Percentiles rank a stretch among this genome's conserved stretches.
Evolutionary conservation across 768 basidiomycete genomes (phyloP).

Genomic region (Collybia nuda): DNA sequence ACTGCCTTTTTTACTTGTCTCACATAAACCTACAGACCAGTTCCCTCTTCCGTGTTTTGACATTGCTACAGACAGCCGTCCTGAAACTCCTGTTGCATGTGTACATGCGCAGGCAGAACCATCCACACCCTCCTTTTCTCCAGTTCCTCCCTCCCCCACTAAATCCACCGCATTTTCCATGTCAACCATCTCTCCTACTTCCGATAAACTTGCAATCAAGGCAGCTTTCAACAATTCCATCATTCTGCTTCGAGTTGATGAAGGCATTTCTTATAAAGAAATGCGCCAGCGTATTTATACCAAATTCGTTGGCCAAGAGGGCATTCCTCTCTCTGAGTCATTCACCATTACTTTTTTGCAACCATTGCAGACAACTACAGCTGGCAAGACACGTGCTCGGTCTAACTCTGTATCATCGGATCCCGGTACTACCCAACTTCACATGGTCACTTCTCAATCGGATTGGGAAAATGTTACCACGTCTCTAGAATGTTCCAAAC

Average conservation of each 20-base stretch:
- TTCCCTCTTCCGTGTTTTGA: conserved; percentile 42
- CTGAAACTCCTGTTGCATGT: conserved; percentile 28
- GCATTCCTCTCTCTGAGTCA: conserved; percentile 46
- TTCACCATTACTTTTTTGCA: conserved; percentile 60
- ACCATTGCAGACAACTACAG: conserved; percentile 19
- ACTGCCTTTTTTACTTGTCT: background rate
- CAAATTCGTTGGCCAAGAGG: conserved; percentile 67
- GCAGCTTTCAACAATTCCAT: conserved; percentile 61
- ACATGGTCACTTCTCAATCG: conserved; percentile 51
- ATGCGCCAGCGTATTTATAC: conserved; percentile 59
- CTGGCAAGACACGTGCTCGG: conserved; percentile 25
- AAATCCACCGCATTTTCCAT: conserved; percentile 24
- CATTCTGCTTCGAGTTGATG: conserved; percentile 57
- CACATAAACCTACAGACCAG: conserved; percentile 24
- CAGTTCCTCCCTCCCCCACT: conserved; percentile 12
- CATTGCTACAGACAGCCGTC: conserved; percentile 26
- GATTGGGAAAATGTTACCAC: conserved; percentile 58
- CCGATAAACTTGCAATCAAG: conserved; percentile 54
- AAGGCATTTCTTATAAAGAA: conserved; percentile 45
- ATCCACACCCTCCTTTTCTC: conserved; percentile 9
- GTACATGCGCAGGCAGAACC: conserved; percentile 6
- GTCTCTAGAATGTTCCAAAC: conserved; percentile 45
- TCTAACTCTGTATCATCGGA: conserved; percentile 34
- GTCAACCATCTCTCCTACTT: conserved; percentile 24
- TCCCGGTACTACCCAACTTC: conserved; percentile 29